A percentile compares a stretch with the other conserved stretches of the same genome.
These are phyloP conservation scores for Pythium pyrilobum DNA, from an alignment of 352 stramenopile species.

Conservation along the genomic window DNA sequence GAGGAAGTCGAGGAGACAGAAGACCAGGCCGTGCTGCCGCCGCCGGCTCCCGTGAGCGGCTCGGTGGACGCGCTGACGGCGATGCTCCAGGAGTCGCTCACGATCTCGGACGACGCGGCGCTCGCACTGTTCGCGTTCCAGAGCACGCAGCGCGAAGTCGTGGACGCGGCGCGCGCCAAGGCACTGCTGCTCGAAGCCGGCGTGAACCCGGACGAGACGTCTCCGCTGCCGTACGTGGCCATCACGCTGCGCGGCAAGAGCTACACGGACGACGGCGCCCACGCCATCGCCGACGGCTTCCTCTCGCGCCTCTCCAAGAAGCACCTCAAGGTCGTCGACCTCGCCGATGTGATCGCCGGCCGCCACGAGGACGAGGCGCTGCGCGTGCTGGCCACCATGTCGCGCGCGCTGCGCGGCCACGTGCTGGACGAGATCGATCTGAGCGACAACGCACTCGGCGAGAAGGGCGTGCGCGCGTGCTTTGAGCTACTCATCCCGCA, in stretches of 20 bases:
- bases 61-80: conserved; percentile 42
- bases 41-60: conserved; percentile 14
- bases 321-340: conserved; percentile 62
- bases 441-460: conserved; percentile 72
- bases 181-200: conserved; percentile 39
- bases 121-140: conserved; percentile 43
- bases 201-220: conserved; percentile 27
- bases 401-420: conserved; percentile 62
- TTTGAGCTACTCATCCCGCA: conserved; percentile 70
- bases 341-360: conserved; percentile 91
- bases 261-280: conserved; percentile 64
- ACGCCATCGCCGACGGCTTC: conserved; percentile 47
- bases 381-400: conserved; percentile 80
- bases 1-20: conserved; percentile 37
- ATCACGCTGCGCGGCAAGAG: conserved; percentile 76
- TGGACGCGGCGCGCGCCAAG: conserved; percentile 50
- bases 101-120: conserved; percentile 19
- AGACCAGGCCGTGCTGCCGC: conserved; percentile 18
- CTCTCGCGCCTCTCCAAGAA: conserved; percentile 33
- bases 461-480: conserved; percentile 74
- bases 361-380: conserved; percentile 88
- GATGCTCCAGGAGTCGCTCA: conserved; percentile 39
- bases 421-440: conserved; percentile 84
- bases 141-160: conserved; percentile 57
- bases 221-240: conserved; percentile 37